Evolutionary conservation across 2,329 filamentous ascomycete genomes (phyloP), one percentile per base, ranked within the genome.

Genomic region (Amphichorda felina): DNA sequence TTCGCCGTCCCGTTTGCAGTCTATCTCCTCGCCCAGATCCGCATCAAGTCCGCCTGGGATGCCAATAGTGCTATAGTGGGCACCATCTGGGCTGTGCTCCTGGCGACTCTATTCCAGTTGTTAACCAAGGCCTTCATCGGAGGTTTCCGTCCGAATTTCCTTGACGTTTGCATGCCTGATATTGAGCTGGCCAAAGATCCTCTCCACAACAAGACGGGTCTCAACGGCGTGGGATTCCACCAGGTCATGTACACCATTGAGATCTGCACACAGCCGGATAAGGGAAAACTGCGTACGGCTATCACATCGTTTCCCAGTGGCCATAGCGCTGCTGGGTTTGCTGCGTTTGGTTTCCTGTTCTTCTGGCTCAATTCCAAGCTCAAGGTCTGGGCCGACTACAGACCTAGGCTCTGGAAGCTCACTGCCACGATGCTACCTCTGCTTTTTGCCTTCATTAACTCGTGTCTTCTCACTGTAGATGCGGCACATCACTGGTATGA

Each of bases 331-430:
- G 80, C 80, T 1, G 79, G 79, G 0, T 85, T 84, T 39, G 78
- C 76, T 0, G 79, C 79, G 5, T 80, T 83, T 45, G 66, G 82
- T 16, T 86, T 72, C 50, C 59, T 86, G 3, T 79, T 69, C 44
- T 62, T 86, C 2, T 87, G 85, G 59, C 70, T 87, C 30, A 86
- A 86, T 53, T 81, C 78, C 33, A 86, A 86, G 61, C 66, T 87
- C 44, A 86, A 83, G 57, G 68, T 82, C 34, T 82, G 72, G 59
- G 63, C 69, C 15, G 75, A 81, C 50, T 72, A 79, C 49, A 75
- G 79, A 39, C 70, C 79, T 0, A 64, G 71, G 1, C 69, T 80
- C 54, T 83, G 77, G 78, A 82, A 81, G 52, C 56, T 82, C 4
- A 58, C 71, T 4, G 62, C 66, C 8, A 59, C 72, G 3, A 70